These are phyloP conservation scores for Erucastrum elatum DNA, from an alignment of 345 rosid species.

Conservation along the genomic window DNA sequence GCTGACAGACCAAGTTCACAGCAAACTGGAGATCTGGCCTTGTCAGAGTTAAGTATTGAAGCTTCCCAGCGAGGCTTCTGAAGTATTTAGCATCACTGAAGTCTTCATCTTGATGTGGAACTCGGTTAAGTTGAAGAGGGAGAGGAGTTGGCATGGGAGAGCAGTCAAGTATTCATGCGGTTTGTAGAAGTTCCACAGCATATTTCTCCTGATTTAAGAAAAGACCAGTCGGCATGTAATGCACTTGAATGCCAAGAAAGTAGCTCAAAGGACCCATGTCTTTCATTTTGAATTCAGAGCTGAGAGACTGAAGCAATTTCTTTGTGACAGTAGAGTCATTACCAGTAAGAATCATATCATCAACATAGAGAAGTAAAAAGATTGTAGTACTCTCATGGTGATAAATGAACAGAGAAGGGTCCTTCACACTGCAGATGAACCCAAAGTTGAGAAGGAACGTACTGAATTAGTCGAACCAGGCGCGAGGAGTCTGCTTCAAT, in stretches of 20 bases:
- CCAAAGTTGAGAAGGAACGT: neutral
- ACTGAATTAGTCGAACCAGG: neutral
- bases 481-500: neutral
- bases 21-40: neutral
- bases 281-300: no score
- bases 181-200: no score
- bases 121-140: no score
- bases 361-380: neutral
- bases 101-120: no score
- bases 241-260: conserved; percentile 22
- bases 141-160: no score
- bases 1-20: neutral
- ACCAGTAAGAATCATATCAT: neutral
- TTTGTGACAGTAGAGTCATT: neutral
- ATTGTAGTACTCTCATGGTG: neutral
- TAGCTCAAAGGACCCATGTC: no score
- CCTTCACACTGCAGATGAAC: neutral
- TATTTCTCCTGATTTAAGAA: no score
- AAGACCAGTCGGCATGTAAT: neutral
- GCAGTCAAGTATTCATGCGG: no score
- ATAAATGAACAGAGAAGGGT: neutral
- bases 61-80: neutral
- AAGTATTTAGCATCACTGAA: neutral
- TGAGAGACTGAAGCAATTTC: no score
- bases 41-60: neutral